Conservation (phyloP, 225 moss, liverwort and hornwort species). For the Marchantia paleacea region DNA sequence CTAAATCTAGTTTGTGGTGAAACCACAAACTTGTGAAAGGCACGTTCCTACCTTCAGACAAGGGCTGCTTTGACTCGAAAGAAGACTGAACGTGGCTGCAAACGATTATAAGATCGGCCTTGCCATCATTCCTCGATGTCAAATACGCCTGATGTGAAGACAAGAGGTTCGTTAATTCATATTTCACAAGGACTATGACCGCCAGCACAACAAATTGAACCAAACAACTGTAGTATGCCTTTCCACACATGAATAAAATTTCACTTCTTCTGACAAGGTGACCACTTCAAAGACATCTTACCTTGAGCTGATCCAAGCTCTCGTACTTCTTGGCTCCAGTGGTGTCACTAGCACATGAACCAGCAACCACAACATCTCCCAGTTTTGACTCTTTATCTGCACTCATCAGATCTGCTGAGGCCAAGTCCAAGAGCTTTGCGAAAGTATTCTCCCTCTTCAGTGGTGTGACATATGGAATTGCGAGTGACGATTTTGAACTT, state of each 20-base stretch:
- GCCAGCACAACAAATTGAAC: no score
- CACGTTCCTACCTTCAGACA: conserved; percentile 31
- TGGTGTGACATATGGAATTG: conserved; percentile 36
- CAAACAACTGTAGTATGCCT: not conserved
- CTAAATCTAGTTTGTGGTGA: not conserved
- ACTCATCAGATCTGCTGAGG: not conserved
- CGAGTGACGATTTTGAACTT: conserved; percentile 33
- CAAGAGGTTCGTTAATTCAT: not conserved
- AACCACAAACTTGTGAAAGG: not conserved
- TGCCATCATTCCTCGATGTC: conserved; percentile 18
- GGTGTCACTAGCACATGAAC: conserved; percentile 17
- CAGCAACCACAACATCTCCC: conserved; percentile 32
- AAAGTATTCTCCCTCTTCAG: conserved; percentile 20
- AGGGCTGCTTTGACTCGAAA: conserved; percentile 4
- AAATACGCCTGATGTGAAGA: conserved; percentile 20
- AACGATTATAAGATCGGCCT: conserved; percentile 36
- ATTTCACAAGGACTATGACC: not conserved
- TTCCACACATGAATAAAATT: not conserved
- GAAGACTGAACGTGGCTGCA: conserved; percentile 23
- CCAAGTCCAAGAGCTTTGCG: conserved; percentile 19
- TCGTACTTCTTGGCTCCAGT: conserved; percentile 14
- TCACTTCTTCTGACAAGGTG: not conserved
- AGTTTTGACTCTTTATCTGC: conserved; percentile 7
- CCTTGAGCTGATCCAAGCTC: conserved; percentile 24
- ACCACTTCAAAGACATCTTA: not conserved